Conservation (phyloP, 108 stramenopile genomes). For the Skeletonema costatum region DNA sequence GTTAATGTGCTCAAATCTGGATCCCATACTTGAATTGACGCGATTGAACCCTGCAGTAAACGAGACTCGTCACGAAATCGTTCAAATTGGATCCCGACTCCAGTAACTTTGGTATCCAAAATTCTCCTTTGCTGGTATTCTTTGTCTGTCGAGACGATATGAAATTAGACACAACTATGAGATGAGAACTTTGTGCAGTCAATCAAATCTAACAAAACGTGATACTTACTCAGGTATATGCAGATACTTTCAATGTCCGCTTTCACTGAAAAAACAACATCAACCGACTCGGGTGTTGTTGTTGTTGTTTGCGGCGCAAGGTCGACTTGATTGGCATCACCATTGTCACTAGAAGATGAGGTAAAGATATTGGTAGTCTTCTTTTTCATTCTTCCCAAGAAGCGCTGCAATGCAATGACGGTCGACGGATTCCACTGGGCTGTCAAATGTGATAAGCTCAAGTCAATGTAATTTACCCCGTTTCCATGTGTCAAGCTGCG, state of each 20-base stretch:
- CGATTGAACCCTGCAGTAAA: neutral
- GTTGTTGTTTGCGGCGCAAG: neutral
- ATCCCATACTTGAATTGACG: conserved; percentile 46
- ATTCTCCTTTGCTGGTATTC: conserved; percentile 73
- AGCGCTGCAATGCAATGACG: conserved; percentile 73
- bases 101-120: conserved; percentile 23
- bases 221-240: conserved; percentile 7
- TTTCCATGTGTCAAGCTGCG: conserved; percentile 3
- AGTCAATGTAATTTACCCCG: conserved; percentile 7
- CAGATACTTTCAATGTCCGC: conserved; percentile 11
- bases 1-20: conserved; percentile 34
- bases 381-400: conserved; percentile 69
- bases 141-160: conserved; percentile 43
- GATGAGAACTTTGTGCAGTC: neutral
- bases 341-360: neutral
- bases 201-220: neutral
- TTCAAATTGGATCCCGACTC: conserved; percentile 5
- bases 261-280: conserved; percentile 7
- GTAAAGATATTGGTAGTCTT: conserved; percentile 1
- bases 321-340: neutral
- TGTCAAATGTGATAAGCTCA: conserved; percentile 16
- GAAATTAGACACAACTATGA: neutral
- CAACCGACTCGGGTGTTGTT: neutral
- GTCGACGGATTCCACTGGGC: conserved; percentile 86
- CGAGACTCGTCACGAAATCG: conserved; percentile 4